These are phyloP conservation scores for Boletus huronensis DNA, from an alignment of 768 basidiomycete species.

Conservation along the genomic window DNA sequence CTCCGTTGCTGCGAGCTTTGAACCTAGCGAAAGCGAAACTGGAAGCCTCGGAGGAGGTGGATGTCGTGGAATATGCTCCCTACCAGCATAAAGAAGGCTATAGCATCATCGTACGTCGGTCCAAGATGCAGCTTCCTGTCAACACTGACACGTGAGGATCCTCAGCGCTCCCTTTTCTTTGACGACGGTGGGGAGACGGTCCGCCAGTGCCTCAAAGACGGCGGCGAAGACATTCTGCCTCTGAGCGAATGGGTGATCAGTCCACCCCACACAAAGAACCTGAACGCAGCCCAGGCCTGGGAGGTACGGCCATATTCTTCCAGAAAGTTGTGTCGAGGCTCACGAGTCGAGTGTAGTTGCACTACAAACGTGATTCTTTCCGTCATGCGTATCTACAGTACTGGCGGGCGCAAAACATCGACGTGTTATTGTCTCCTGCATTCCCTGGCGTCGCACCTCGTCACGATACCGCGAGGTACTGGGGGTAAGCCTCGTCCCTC, in stretches of 20 bases:
- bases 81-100: conserved; percentile 34
- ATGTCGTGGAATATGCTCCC: conserved; percentile 36
- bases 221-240: conserved; percentile 36
- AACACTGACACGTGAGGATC: not conserved
- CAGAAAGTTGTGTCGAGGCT: not conserved
- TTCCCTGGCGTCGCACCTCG: conserved; percentile 36
- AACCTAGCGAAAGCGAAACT: conserved; percentile 36
- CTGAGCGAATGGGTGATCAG: conserved; percentile 36
- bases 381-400: conserved; percentile 34
- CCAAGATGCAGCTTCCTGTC: not conserved
- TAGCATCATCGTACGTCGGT: conserved; percentile 28
- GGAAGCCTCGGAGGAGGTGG: conserved; percentile 30
- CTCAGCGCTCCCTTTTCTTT: conserved; percentile 37
- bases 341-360: conserved; percentile 22
- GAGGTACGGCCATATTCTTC: conserved; percentile 19
- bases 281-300: conserved; percentile 27
- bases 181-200: conserved; percentile 36
- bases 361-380: conserved; percentile 33
- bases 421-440: conserved; percentile 39
- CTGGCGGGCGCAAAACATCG: conserved; percentile 39
- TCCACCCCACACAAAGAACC: conserved; percentile 22
- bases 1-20: conserved; percentile 42
- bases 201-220: conserved; percentile 19
- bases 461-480: conserved; percentile 37
- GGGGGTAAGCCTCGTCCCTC: conserved; percentile 17